Conservation (phyloP, 257 asterid genomes). For the Lavandula angustifolia region DNA sequence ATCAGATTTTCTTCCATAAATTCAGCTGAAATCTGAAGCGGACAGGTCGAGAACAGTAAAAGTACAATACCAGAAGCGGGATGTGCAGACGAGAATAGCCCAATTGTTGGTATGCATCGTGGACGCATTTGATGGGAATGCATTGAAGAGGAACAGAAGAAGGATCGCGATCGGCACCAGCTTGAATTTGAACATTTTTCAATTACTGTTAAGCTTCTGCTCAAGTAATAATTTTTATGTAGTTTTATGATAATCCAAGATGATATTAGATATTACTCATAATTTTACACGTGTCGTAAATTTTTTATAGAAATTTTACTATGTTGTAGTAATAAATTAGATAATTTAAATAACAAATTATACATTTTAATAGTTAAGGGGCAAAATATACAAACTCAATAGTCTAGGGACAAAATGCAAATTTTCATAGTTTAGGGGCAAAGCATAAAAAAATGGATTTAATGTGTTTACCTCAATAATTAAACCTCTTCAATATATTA, state of each 20-base stretch:
- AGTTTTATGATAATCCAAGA: no score
- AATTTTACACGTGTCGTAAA: no score
- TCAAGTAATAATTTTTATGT: neutral
- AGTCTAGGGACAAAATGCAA: no score
- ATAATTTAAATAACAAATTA: neutral
- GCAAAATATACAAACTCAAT: no score
- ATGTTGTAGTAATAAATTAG: no score
- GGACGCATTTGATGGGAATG: slow-evolving; percentile 43
- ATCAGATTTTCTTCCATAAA: slow-evolving; percentile 1
- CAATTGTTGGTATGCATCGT: slow-evolving; percentile 96
- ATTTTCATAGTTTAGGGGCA: no score
- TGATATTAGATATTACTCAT: no score
- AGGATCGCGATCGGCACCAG: slow-evolving; percentile 30
- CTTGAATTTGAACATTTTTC: slow-evolving; percentile 32
- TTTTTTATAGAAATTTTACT: no score
- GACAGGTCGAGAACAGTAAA: slow-evolving; percentile 2
- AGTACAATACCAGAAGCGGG: slow-evolving; percentile 85
- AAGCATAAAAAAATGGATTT: no score
- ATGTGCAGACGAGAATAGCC: slow-evolving; percentile 96
- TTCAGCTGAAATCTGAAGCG: neutral
- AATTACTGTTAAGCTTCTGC: slow-evolving; percentile 15
- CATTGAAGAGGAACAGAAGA: slow-evolving; percentile 36
- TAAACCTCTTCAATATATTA: no score
- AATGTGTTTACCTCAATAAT: no score
- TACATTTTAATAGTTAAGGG: neutral